Conservation (phyloP, 768 basidiomycete genomes). For the Rhodotorula kratochvilovae region DNA sequence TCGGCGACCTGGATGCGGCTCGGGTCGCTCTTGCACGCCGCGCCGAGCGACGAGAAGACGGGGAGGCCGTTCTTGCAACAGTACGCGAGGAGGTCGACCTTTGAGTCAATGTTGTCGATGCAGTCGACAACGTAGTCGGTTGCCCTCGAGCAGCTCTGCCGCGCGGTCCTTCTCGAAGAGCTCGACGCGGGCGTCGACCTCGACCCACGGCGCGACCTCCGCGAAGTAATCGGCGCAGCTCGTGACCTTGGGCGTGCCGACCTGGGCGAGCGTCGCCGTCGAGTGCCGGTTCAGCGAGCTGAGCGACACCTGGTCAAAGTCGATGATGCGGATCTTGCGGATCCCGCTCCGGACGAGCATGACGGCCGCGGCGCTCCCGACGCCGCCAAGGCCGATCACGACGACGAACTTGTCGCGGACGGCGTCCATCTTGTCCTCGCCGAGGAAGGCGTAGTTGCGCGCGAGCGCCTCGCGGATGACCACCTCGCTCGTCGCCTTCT, state of each 20-base stretch:
- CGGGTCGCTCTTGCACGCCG: slow-evolving; percentile 88
- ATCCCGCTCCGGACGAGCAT: slow-evolving; percentile 43
- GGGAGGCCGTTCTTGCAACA: slow-evolving; percentile 76
- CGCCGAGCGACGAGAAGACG: slow-evolving; percentile 96
- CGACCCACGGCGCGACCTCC: slow-evolving; percentile 72
- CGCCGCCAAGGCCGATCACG: slow-evolving; percentile 90
- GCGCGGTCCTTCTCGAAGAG: slow-evolving; percentile 78
- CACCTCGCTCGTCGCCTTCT: slow-evolving; percentile 53
- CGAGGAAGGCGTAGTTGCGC: slow-evolving; percentile 90
- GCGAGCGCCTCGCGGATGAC: slow-evolving; percentile 85
- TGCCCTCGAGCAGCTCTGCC: slow-evolving; percentile 66
- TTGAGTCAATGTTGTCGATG: slow-evolving; percentile 95
- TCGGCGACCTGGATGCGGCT: slow-evolving; percentile 89
- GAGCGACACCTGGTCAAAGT: slow-evolving; percentile 94
- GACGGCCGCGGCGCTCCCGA: slow-evolving; percentile 69
- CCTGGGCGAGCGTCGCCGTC: slow-evolving; percentile 78
- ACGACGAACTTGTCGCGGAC: slow-evolving; percentile 73
- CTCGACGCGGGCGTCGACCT: slow-evolving; percentile 76
- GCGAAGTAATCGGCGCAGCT: slow-evolving; percentile 62
- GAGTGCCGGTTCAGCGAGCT: slow-evolving; percentile 94
- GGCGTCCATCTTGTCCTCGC: slow-evolving; percentile 76
- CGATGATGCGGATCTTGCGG: slow-evolving; percentile 46
- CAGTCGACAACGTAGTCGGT: slow-evolving; percentile 95
- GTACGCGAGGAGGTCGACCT: slow-evolving; percentile 86
- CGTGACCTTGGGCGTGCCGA: slow-evolving; percentile 88